Evolutionary conservation across 352 stramenopile genomes (phyloP), one percentile per base, ranked within the genome.

Genomic region (Globisporangium acanthophoron): DNA sequence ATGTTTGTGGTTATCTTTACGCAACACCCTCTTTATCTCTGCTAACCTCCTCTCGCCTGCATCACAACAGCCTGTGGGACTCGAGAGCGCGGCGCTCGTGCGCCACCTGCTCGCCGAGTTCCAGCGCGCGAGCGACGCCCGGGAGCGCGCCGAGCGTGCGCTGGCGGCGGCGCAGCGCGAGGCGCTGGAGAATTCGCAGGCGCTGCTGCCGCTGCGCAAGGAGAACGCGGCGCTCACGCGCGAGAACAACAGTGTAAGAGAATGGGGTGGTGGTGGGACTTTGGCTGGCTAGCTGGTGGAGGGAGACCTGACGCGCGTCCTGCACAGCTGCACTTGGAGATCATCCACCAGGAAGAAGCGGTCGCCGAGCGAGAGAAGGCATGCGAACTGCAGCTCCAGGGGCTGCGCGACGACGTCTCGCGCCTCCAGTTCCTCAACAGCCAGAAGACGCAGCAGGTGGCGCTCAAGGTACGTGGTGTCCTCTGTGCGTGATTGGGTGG

Each of bases 281-380:
- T 5, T 50, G 31, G 29, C 11, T 39, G 27, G 31, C 31, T 5
- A 37, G 31, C 8, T 37, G 31, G 8, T 3, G 15, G 15, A 48
- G 37, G 8, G 18, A 47, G 51, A 12, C 9, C 6, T 12, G n/a
- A 29, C 44, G 21, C n/a, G 21, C 43, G 43, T 11, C 13, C 41
- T 21, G 8, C 21, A 18, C 51, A 91, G 81, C 71, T 92, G 7
- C 80, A 90, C 59, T 50, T 90, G 46, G 79, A 92, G 62, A 78
- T 89, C 51, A 92, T 92, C 54, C 82, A 92, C 64, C 79, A 92
- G 48, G 79, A 92, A 73, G 82, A 92, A 52, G 71, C 74, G 20
- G 74, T 90, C 37, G 73, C 67, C 5, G 78, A 90, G 66, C 68
- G 78, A 31, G 82, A 92, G 56, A 78, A 82, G 31, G 54, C 65